These are phyloP conservation scores for Triangularia setosa DNA, from an alignment of 2,329 filamentous ascomycete genomes.

Conservation along the genomic window DNA sequence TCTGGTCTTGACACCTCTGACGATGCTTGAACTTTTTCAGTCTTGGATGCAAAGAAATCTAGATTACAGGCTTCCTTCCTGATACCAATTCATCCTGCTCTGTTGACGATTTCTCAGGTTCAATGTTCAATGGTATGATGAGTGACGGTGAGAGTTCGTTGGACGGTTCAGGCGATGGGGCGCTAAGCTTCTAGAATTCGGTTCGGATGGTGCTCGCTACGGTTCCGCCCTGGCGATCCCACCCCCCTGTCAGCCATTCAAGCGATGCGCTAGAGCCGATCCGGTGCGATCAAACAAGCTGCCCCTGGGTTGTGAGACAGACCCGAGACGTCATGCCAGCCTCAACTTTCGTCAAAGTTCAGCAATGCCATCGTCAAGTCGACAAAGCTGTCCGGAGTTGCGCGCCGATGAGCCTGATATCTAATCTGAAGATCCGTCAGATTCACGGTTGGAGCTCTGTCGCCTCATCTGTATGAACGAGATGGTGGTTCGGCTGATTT, in stretches of 20 bases:
- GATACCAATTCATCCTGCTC: background rate
- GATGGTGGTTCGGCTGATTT: background rate
- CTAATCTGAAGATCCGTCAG: too few species aligned
- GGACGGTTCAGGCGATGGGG: background rate
- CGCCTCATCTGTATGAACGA: background rate
- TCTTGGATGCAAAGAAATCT: background rate
- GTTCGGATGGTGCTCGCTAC: constrained; percentile 25
- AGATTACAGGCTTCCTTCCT: background rate
- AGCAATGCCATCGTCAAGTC: background rate
- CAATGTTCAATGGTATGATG: background rate
- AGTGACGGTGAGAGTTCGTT: background rate
- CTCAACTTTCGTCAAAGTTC: background rate
- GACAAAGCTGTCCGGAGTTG: background rate
- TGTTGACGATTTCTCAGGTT: background rate
- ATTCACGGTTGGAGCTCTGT: background rate
- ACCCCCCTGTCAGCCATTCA: constrained; percentile 23
- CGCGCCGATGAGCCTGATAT: background rate
- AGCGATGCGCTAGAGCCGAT: constrained; percentile 21
- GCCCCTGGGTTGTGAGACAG: constrained; percentile 22
- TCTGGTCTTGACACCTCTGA: background rate
- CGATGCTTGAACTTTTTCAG: background rate
- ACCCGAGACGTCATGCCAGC: constrained; percentile 22
- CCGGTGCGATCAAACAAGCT: constrained; percentile 23
- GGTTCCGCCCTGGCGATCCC: constrained; percentile 18
- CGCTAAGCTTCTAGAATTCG: constrained; percentile 3